Base-by-base conservation (phyloP, 2,329 filamentous ascomycete species). In the Aureobasidium mangrovei region DNA sequence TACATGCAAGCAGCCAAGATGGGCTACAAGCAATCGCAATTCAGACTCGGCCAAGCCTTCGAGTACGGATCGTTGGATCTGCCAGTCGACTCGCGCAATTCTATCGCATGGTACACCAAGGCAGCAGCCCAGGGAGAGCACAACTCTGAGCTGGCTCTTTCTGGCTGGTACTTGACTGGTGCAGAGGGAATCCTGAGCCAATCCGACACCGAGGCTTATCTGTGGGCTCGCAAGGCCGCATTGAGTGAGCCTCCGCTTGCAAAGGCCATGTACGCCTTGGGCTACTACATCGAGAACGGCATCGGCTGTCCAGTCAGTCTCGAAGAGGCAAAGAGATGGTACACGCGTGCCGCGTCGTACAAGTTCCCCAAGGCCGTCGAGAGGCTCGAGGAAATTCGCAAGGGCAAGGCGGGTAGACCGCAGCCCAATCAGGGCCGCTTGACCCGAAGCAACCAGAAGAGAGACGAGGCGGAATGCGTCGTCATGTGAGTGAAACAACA, bases 241-340 rank as follows among this genome's bases (percentile, higher is more conserved):
- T 82, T 84, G 59, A 86, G 89, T 3, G 90, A 91, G 44, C 73
- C 73, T 9, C 74, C 74, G 2, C 72, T 96, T 36, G 84, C 89
- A 6, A 98, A 97, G 75, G 93, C 93, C 0, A 88, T 97, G 72
- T 97, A 96, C 71, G 93, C 91, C 0, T 95, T 98, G 86, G 93
- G 93, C 0, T 96, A 97, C 71, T 96, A 95, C 66, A 94, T 88
- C 0, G 93, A 98, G 70, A 85, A 93, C 46, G 93, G 93, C 9
- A 97, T 98, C 62, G 93, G 93, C 31, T 84, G 88, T 60, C 77
- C 85, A 12, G 83, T 86, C 7, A 94, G 91, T 67, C 64, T 96
- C 62, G 93, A 98, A 64, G 93, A 97, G 72, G 93, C 91, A 26
- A 96, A 95, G 77, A 82, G 90, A 63, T 98, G 93, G 93, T 98